phyloP scores from a whole-genome alignment of 129 eudicot genomes.

The Mikania micrantha region DNA sequence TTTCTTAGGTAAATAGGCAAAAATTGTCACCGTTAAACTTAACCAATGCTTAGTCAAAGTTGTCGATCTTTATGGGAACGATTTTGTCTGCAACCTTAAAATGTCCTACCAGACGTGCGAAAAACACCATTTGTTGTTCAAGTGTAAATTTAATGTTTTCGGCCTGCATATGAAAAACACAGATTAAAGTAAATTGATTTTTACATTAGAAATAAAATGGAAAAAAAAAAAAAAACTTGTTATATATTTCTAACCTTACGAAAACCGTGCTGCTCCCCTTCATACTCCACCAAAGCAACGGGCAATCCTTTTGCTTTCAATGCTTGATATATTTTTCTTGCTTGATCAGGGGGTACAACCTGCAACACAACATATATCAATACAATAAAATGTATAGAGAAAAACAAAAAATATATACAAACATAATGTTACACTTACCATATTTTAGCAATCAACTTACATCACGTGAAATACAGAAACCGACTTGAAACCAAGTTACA shows the following conservation, averaged over 20 bases:
- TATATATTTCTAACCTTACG: constrained; percentile 61
- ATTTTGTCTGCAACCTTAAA: constrained; percentile 77
- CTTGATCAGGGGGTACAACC: constrained; percentile 94
- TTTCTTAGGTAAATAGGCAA: background rate
- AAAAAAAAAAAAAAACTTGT: background rate
- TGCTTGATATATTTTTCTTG: constrained; percentile 77
- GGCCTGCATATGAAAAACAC: constrained; percentile 50
- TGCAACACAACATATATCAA: constrained; percentile 16
- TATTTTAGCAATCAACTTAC: background rate
- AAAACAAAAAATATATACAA: background rate
- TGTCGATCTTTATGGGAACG: constrained; percentile 66
- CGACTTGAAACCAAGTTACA: too few relatives aligned
- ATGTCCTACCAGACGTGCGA: constrained; percentile 79
- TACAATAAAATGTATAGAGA: background rate
- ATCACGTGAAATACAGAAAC: too few relatives aligned
- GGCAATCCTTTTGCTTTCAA: constrained; percentile 85
- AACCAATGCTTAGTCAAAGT: constrained; percentile 50
- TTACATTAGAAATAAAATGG: background rate
- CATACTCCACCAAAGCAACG: constrained; percentile 94
- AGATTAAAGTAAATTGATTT: background rate
- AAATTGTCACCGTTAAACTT: background rate
- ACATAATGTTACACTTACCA: background rate
- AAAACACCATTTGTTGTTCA: constrained; percentile 97
- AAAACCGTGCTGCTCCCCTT: constrained; percentile 98
- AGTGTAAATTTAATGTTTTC: constrained; percentile 92